Evolutionary conservation across 768 basidiomycete genomes (phyloP), one percentile per base, ranked within the genome.

Genomic region (Mycena galopus): DNA sequence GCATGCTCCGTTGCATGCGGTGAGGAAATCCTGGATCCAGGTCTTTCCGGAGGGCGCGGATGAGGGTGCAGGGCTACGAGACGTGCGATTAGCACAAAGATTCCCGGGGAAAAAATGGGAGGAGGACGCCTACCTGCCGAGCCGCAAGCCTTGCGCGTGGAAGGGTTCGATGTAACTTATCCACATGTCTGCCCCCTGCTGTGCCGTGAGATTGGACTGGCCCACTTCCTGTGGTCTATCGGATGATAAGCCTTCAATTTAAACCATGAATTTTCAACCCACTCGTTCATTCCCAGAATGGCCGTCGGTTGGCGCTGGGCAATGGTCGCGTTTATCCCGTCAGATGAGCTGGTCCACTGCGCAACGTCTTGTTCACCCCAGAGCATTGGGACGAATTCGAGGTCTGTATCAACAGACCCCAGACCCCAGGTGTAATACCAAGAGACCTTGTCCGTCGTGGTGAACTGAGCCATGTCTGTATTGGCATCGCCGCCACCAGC

Each of bases 401-500:
- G 80, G 72, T 80, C 73, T 7, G 84, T 78, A n/a, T 79, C 70
- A 27, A 77, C 73, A 7, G 84, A 77, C 56, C 64, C 79, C 1
- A 84, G 77, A 6, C 84, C 82, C 88, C 88, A 89, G 3, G 87
- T 86, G 75, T 89, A 89, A 76, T 89, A 89, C 89, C 89, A 89
- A 44, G 86, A 84, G 9, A 89, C 82, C 69, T 88, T 89, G 1
- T 85, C 86, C 0, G 87, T 86, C 2, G 72, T 66, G 25, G 78
- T 72, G 73, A 81, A 90, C 78, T 88, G 88, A 2, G 71, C 65
- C 25, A 88, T 84, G 73, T 86, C 81, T n/a, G 79, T 82, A n/a
- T 67, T 73, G 57, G 82, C 74, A 9, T 83, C 86, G 69, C 87
- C 87, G 0, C 86, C 80, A 86, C 88, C 89, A 12, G 82, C 88